These are phyloP conservation scores for Murraya koenigii DNA, from an alignment of 345 rosid genomes.

Conservation along the genomic window DNA sequence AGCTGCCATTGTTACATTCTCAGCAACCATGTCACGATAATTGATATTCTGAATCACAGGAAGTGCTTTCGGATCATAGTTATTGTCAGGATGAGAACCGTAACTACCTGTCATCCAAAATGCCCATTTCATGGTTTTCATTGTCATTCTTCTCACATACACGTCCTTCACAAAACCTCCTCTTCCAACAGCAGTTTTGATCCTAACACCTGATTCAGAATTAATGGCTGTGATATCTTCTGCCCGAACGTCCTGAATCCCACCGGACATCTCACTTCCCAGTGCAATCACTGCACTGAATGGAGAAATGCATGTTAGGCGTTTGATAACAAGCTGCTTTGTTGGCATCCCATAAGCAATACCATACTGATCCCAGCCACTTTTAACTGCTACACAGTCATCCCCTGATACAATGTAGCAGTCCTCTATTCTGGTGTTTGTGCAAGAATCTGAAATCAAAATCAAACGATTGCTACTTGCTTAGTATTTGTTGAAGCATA, in stretches of 20 bases:
- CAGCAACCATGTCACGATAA: slow-evolving; percentile 64
- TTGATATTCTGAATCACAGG: slow-evolving; percentile 63
- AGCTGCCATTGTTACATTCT: slow-evolving; percentile 71
- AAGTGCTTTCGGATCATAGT: slow-evolving; percentile 67
- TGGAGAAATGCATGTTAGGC: slow-evolving; percentile 85
- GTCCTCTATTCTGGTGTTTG: slow-evolving; percentile 68
- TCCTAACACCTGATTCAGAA: slow-evolving; percentile 73
- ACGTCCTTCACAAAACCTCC: slow-evolving; percentile 81
- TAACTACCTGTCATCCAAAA: slow-evolving; percentile 95
- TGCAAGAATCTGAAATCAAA: slow-evolving; percentile 62
- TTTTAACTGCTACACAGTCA: slow-evolving; percentile 84
- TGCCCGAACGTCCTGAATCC: slow-evolving; percentile 71
- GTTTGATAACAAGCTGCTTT: slow-evolving; percentile 64
- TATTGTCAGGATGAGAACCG: slow-evolving; percentile 66
- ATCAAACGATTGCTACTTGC: neutral
- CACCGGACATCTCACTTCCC: slow-evolving; percentile 95
- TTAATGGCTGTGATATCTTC: slow-evolving; percentile 73
- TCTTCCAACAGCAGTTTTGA: slow-evolving; percentile 74
- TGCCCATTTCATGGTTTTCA: slow-evolving; percentile 76
- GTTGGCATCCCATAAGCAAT: slow-evolving; percentile 65
- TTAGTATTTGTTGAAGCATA: neutral
- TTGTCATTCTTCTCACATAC: slow-evolving; percentile 58
- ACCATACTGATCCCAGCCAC: slow-evolving; percentile 91
- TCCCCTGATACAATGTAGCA: slow-evolving; percentile 85
- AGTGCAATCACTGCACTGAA: slow-evolving; percentile 83